These are phyloP conservation scores for Elsinoe perseae DNA, from an alignment of 2,329 filamentous ascomycete genomes.

Conservation along the genomic window DNA sequence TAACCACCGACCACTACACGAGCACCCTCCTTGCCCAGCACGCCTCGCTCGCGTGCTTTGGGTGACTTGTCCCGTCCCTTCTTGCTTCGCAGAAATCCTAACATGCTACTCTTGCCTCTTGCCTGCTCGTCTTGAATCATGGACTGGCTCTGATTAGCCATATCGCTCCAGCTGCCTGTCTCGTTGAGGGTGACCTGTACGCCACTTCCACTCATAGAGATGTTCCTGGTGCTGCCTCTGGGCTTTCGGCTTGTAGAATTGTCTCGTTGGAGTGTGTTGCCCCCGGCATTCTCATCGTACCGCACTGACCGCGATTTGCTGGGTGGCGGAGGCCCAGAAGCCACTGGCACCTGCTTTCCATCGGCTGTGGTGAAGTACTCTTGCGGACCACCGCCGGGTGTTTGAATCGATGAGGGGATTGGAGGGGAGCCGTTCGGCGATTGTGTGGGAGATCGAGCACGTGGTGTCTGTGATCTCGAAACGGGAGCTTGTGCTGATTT, in stretches of 20 bases:
- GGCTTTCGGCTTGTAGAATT: conserved; percentile 37
- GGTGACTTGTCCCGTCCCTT: conserved; percentile 86
- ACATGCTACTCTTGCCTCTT: conserved; percentile 66
- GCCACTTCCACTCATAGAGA: conserved; percentile 65
- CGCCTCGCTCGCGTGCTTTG: conserved; percentile 74
- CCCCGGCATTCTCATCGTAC: conserved; percentile 24
- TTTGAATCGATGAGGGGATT: conserved; percentile 25
- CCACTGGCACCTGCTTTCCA: conserved; percentile 10
- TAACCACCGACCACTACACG: conserved; percentile 46
- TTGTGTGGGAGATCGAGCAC: conserved; percentile 38
- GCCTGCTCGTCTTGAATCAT: conserved; percentile 50
- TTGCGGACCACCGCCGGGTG: conserved; percentile 7
- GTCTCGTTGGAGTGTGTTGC: conserved; percentile 19
- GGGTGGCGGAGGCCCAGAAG: conserved; percentile 1
- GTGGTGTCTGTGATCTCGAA: conserved; percentile 32
- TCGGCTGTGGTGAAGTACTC: conserved; percentile 24
- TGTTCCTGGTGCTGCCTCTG: conserved; percentile 59
- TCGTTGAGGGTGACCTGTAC: conserved; percentile 88
- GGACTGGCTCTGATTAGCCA: conserved; percentile 75
- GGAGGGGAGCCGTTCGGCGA: conserved; percentile 44
- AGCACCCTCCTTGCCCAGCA: conserved; percentile 90
- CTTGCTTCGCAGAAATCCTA: conserved; percentile 82
- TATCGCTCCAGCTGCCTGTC: conserved; percentile 81
- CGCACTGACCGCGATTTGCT: conserved; percentile 24
- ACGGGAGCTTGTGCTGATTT: conserved; percentile 20